Percentiles rank a stretch among this genome's conserved stretches.
Conservation (phyloP, 2,329 filamentous ascomycete species). For the Sporothrix euskadiensis region DNA sequence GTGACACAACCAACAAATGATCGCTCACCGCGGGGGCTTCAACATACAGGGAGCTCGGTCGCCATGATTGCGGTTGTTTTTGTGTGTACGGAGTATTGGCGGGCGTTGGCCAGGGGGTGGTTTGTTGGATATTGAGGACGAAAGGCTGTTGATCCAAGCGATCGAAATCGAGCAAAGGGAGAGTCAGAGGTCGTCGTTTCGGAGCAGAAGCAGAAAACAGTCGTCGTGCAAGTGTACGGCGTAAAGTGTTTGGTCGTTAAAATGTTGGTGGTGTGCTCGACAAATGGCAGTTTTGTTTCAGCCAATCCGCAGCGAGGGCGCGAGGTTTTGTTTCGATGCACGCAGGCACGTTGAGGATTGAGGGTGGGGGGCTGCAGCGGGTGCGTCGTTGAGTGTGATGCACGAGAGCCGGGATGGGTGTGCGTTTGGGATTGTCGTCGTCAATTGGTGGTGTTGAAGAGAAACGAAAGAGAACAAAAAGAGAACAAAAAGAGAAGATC, state of each 20-base stretch:
- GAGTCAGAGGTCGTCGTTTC: not conserved
- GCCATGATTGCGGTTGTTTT: constrained; percentile 23
- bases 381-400: not conserved
- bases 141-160: not conserved
- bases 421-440: not conserved
- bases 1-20: not conserved
- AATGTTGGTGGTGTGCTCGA: not conserved
- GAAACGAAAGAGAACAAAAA: not conserved
- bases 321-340: not conserved
- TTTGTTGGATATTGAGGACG: not conserved
- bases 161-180: not conserved
- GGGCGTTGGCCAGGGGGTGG: not conserved
- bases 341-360: not conserved
- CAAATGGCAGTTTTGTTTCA: constrained; percentile 16
- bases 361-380: not conserved
- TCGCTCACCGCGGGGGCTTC: not conserved
- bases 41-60: constrained; percentile 24
- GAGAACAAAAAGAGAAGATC: not conserved
- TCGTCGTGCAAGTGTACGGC: not conserved
- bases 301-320: constrained; percentile 21
- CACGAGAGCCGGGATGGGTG: not conserved
- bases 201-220: not conserved
- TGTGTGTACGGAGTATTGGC: no score
- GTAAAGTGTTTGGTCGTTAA: not conserved
- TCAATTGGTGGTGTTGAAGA: not conserved